Percentiles rank a stretch among this genome's conserved stretches.
Conservation (phyloP, 2,329 filamentous ascomycete genomes). For the Colletotrichum lentis region DNA sequence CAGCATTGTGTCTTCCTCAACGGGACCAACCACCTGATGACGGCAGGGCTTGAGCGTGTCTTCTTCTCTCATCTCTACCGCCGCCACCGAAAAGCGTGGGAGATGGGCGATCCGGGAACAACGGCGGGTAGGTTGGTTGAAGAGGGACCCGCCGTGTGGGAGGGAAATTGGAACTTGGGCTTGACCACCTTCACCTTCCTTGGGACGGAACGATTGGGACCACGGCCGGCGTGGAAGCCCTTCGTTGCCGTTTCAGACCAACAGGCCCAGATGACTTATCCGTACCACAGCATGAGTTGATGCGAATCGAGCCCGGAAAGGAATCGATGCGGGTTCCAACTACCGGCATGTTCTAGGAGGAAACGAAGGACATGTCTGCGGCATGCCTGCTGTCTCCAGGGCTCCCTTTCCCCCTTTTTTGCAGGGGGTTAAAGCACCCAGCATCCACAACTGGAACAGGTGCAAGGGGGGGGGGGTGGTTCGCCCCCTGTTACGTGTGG, state of each 20-base stretch:
- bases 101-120: slow-evolving; percentile 30
- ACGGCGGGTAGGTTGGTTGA: neutral
- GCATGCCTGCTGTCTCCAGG: neutral
- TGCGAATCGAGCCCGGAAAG: slow-evolving; percentile 7
- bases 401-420: neutral
- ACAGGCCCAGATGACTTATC: slow-evolving; percentile 1
- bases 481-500: neutral
- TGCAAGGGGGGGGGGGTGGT: neutral
- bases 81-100: neutral
- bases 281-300: neutral
- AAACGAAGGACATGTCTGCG: slow-evolving; percentile 17
- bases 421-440: slow-evolving; percentile 25
- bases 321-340: slow-evolving; percentile 3
- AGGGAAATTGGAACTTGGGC: neutral
- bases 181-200: neutral
- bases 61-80: neutral
- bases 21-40: neutral
- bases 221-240: neutral
- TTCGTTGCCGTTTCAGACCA: slow-evolving; percentile 21
- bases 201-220: slow-evolving; percentile 7
- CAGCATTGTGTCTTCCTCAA: neutral
- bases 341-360: slow-evolving; percentile 30
- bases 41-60: slow-evolving; percentile 9
- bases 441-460: neutral
- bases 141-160: neutral